Evolutionary conservation across 768 basidiomycete species (phyloP).

Genomic region (Suillus cothurnatus): DNA sequence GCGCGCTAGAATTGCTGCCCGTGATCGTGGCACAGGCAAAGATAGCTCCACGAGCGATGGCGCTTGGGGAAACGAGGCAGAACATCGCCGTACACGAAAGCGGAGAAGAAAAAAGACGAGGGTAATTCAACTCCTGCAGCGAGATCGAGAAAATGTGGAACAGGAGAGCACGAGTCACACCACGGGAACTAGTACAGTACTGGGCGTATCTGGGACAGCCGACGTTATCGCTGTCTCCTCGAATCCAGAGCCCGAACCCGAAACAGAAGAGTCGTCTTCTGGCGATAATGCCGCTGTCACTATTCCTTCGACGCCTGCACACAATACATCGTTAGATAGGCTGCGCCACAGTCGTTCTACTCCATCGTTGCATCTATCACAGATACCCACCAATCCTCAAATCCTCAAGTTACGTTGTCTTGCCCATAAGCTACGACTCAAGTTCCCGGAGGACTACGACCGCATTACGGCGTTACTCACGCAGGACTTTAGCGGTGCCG

Average conservation of each 20-base stretch:
- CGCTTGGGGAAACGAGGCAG: slow-evolving; percentile 42
- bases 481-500: slow-evolving; percentile 37
- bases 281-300: slow-evolving; percentile 18
- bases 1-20: slow-evolving; percentile 57
- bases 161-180: slow-evolving; percentile 1
- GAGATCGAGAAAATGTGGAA: slow-evolving; percentile 15
- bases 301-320: slow-evolving; percentile 33
- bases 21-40: slow-evolving; percentile 28
- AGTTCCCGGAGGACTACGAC: slow-evolving; percentile 55
- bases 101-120: slow-evolving; percentile 42
- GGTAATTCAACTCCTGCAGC: slow-evolving; percentile 31
- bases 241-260: slow-evolving; percentile 24
- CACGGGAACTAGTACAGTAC: neutral
- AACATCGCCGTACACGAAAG: slow-evolving; percentile 39
- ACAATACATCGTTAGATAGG: slow-evolving; percentile 24
- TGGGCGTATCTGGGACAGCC: slow-evolving; percentile 8
- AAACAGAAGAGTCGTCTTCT: slow-evolving; percentile 32
- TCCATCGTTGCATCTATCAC: slow-evolving; percentile 42
- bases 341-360: slow-evolving; percentile 51
- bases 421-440: slow-evolving; percentile 55
- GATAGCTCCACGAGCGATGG: slow-evolving; percentile 39
- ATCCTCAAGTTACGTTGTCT: slow-evolving; percentile 54
- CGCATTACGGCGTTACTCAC: slow-evolving; percentile 33
- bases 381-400: slow-evolving; percentile 47
- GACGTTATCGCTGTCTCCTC: slow-evolving; percentile 23